Percentiles rank a stretch among this genome's conserved stretches.
Evolutionary conservation across 768 basidiomycete genomes (phyloP).

Genomic region (Boletus reticulatus): DNA sequence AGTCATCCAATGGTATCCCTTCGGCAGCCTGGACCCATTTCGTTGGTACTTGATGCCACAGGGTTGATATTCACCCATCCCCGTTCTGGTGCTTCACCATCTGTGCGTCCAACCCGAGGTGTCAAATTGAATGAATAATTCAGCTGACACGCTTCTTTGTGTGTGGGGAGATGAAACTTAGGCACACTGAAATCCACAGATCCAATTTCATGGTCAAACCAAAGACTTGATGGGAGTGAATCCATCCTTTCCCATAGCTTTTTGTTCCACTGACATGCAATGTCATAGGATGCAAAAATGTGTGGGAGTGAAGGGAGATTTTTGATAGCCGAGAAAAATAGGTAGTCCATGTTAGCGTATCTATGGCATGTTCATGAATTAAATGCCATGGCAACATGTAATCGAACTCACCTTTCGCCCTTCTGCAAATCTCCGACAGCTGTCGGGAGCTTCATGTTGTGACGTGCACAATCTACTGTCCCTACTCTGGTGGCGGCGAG

Average conservation of each 20-base stretch:
- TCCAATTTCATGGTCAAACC: background rate
- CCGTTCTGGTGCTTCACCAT: too few species aligned
- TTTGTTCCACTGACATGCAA: background rate
- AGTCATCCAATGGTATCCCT: too few species aligned
- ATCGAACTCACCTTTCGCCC: constrained; percentile 13
- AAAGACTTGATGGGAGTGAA: background rate
- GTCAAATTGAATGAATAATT: too few species aligned
- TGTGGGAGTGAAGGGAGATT: too few species aligned
- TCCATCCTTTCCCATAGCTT: constrained; percentile 2
- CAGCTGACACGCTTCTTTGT: too few species aligned
- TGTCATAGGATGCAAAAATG: constrained; percentile 8
- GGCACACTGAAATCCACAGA: too few species aligned
- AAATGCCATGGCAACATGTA: background rate
- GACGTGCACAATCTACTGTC: constrained; percentile 23
- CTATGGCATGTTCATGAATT: background rate
- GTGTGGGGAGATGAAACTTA: too few species aligned
- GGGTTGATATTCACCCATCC: too few species aligned
- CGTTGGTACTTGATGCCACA: too few species aligned
- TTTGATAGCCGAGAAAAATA: constrained; percentile 8
- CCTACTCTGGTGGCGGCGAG: constrained; percentile 30
- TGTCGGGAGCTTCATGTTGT: constrained; percentile 17
- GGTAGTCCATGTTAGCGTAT: constrained; percentile 18
- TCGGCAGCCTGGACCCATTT: too few species aligned
- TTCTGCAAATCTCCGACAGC: constrained; percentile 18
- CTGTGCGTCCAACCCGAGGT: too few species aligned